Base-by-base conservation (phyloP, 345 rosid genomes). In the Murraya koenigii region DNA sequence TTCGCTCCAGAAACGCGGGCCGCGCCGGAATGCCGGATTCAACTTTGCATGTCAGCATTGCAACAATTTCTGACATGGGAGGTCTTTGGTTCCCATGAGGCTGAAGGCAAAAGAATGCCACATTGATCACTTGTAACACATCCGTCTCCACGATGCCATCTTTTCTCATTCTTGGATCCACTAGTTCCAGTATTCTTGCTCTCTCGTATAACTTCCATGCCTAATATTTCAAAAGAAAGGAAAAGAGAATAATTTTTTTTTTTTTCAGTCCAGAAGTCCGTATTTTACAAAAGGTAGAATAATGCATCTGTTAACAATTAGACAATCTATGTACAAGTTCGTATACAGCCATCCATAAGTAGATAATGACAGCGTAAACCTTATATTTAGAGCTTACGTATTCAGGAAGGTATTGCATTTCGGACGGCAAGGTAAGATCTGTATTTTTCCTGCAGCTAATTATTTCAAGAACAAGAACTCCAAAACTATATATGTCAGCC, bases 321-420 rank as follows among this genome's bases (percentile, higher is more conserved):
- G 49, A 44, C 49, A 44, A 13, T 44, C 17, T 44, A 4, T 44
- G 49, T 13, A 44, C 49, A 44, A 13, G 49, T 13, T 44, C 49
- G 15, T 44, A 44, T 44, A 1, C 49, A 13, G 49, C 1, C 49
- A 13, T 44, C 49, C 49, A 1, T n/a, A 44, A 44, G 5, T 13
- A 44, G 49, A 44, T 44, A 44, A 44, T 41, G 49, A 41, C 49
- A 41, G 49, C 6, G 49, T 41, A 11, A 41, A 41, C 49, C 14
- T 41, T 41, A 11, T 13, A 44, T 13, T 8, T 1, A 44, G 49
- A 44, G 17, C 95, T 26, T 85, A 86, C 95, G 64, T 89, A 91
- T 85, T 91, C 89, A 2, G 95, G 93, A 32, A 91, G 92, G 71
- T 91, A 91, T 69, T 91, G 95, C 88, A 81, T 85, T 82, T 87